These are phyloP conservation scores for Solanum virginianum DNA, from an alignment of 257 asterid species.

Conservation along the genomic window DNA sequence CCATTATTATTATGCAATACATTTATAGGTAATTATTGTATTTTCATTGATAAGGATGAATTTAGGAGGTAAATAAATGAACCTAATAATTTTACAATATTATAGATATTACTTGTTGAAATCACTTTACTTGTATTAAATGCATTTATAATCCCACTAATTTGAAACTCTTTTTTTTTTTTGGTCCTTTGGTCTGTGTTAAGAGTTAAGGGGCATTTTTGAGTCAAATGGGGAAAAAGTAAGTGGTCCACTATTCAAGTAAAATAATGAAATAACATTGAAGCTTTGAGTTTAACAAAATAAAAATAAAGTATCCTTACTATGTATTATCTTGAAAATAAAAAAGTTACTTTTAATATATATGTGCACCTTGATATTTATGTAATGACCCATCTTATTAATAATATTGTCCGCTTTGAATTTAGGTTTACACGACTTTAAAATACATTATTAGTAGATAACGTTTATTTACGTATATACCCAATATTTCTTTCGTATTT, in stretches of 20 bases:
- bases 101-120: neutral
- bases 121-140: neutral
- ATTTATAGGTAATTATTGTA: neutral
- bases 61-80: neutral
- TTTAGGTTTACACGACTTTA: fast-evolving
- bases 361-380: neutral
- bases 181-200: neutral
- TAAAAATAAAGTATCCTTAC: neutral
- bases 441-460: too few relatives aligned
- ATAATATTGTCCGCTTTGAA: too few relatives aligned
- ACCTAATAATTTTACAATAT: neutral
- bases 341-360: neutral
- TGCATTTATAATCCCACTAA: neutral
- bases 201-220: neutral
- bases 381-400: too few relatives aligned
- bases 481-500: fast-evolving
- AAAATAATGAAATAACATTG: neutral
- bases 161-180: neutral
- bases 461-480: too few relatives aligned
- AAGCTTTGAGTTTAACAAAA: neutral
- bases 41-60: neutral
- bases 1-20: neutral
- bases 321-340: neutral
- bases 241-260: neutral
- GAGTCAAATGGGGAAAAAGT: neutral